A percentile compares a stretch with the other conserved stretches of the same genome.
phyloP scores from a whole-genome alignment of 805 yeast genomes.

The Wickerhamiella brachini region DNA sequence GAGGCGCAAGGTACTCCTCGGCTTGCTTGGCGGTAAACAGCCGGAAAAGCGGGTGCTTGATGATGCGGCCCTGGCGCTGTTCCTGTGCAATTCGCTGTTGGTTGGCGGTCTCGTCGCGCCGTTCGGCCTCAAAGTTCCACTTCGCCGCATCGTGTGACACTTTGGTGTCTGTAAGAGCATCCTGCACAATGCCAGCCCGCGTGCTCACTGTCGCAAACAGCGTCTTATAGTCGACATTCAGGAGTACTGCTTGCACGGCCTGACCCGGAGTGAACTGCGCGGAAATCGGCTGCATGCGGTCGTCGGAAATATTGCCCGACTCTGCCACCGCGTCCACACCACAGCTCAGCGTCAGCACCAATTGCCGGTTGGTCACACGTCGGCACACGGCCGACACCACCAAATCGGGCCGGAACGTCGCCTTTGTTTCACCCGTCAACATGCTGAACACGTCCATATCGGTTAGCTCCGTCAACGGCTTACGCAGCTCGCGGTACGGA shows the following conservation, averaged over 20 bases:
- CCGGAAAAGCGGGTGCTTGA: conserved; percentile 84
- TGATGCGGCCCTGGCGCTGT: conserved; percentile 57
- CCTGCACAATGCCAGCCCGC: conserved; percentile 48
- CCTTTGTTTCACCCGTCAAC: conserved; percentile 75
- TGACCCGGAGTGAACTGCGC: conserved; percentile 38
- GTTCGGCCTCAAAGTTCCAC: conserved; percentile 64
- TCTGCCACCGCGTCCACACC: conserved; percentile 45
- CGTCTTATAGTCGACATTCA: conserved; percentile 54
- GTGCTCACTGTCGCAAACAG: conserved; percentile 65
- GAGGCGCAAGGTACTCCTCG: conserved; percentile 80
- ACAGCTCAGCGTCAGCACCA: conserved; percentile 36
- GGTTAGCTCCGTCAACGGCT: conserved; percentile 49
- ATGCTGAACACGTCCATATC: conserved; percentile 69
- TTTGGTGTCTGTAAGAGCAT: conserved; percentile 30
- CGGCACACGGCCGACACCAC: conserved; percentile 64
- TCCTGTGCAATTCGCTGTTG: conserved; percentile 57
- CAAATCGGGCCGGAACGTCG: conserved; percentile 51
- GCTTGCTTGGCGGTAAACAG: conserved; percentile 79
- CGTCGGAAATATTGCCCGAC: conserved; percentile 25
- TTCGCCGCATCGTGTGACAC: conserved; percentile 40
- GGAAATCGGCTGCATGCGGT: conserved; percentile 16
- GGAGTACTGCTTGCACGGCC: conserved; percentile 72
- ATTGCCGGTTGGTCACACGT: conserved; percentile 41
- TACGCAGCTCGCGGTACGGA: conserved; percentile 77
- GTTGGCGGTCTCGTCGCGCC: conserved; percentile 48